Conservation (phyloP, 2,329 filamentous ascomycete genomes). For the Paramyrothecium roridum region DNA sequence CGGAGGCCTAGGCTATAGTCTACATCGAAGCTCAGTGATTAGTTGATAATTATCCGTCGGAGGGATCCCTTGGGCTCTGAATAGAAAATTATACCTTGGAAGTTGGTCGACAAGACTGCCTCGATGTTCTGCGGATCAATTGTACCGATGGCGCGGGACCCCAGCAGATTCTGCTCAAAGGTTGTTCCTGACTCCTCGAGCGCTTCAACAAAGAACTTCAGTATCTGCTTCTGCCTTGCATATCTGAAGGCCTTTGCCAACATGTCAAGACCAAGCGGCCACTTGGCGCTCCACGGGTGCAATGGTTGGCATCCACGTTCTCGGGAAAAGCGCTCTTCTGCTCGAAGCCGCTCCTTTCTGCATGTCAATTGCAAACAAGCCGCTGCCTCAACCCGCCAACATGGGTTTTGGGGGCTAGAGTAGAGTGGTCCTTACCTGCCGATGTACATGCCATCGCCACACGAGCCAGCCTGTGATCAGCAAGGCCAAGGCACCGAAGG, state of each 20-base stretch:
- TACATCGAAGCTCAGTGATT: neutral
- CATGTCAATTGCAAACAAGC: neutral
- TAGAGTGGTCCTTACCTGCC: too few species aligned
- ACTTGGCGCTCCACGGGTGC: slow-evolving; percentile 2
- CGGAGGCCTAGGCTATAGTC: slow-evolving; percentile 3
- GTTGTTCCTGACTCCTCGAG: slow-evolving; percentile 6
- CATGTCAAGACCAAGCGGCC: slow-evolving; percentile 4
- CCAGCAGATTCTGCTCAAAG: slow-evolving; percentile 7
- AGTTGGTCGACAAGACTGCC: slow-evolving; percentile 45
- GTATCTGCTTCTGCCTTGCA: slow-evolving; percentile 1
- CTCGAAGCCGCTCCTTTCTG: neutral
- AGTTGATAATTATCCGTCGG: neutral
- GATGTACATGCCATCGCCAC: too few species aligned
- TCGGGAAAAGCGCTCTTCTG: neutral
- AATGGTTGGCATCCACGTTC: slow-evolving; percentile 5
- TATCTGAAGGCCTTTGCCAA: slow-evolving; percentile 1
- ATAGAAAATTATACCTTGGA: slow-evolving; percentile 20
- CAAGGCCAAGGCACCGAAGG: too few species aligned
- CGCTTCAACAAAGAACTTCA: slow-evolving; percentile 3
- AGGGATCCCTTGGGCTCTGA: too few species aligned
- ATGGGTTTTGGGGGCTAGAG: too few species aligned
- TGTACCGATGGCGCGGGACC: slow-evolving; percentile 5
- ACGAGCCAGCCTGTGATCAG: too few species aligned
- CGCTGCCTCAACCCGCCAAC: too few species aligned
- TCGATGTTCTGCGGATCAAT: slow-evolving; percentile 46